Evolutionary conservation across 2,329 filamentous ascomycete genomes (phyloP).

Genomic region (Venturia oleaginea): DNA sequence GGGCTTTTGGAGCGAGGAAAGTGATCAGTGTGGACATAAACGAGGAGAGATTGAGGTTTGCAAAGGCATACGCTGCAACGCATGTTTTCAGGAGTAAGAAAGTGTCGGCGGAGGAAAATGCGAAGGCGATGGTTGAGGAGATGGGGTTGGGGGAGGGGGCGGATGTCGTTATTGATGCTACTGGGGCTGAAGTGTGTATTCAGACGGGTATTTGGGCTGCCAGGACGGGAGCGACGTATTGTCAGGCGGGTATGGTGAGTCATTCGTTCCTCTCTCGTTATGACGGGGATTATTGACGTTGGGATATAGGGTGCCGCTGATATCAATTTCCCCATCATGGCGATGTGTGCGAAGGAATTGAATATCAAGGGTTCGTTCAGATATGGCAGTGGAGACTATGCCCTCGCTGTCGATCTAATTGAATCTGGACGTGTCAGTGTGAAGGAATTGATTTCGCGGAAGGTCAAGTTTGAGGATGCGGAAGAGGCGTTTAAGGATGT

Average conservation of each 20-base stretch:
- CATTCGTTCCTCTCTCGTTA: not conserved
- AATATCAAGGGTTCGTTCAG: constrained; percentile 82
- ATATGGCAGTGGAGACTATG: constrained; percentile 82
- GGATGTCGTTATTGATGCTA: constrained; percentile 40
- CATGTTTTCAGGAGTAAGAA: constrained; percentile 57
- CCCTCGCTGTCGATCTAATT: constrained; percentile 70
- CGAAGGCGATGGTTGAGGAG: constrained; percentile 54
- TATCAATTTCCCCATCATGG: constrained; percentile 87
- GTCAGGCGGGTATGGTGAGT: constrained; percentile 25
- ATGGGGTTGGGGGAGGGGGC: constrained; percentile 49
- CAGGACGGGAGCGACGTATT: constrained; percentile 39
- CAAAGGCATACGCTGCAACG: constrained; percentile 61
- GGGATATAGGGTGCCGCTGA: constrained; percentile 80
- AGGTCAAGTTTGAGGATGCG: constrained; percentile 71
- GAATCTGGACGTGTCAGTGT: constrained; percentile 59
- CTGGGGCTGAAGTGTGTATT: constrained; percentile 40
- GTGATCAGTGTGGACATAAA: constrained; percentile 87
- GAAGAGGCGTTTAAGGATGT: constrained; percentile 83
- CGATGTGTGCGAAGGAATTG: constrained; percentile 80
- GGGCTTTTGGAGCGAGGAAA: constrained; percentile 74
- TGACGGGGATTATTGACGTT: constrained; percentile 15
- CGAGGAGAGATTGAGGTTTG: constrained; percentile 68
- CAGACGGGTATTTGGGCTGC: constrained; percentile 42
- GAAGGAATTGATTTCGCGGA: constrained; percentile 70
- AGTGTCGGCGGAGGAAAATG: constrained; percentile 59